Conservation (phyloP, 228 moss, liverwort and hornwort species). For the Sphagnum fallax region DNA sequence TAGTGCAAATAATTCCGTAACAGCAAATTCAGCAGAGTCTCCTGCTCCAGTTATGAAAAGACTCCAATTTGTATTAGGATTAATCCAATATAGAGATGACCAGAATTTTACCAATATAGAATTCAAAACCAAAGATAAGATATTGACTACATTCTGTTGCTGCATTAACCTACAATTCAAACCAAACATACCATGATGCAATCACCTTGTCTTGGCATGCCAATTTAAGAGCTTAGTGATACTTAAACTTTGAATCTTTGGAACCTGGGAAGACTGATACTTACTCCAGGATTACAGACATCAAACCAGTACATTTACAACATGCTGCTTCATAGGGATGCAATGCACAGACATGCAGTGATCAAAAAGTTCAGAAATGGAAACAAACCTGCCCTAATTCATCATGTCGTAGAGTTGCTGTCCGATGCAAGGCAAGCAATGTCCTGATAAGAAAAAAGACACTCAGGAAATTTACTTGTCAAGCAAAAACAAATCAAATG, state of each 20-base stretch:
- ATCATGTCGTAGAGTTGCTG: slow-evolving; percentile 83
- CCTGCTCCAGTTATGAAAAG: slow-evolving; percentile 26
- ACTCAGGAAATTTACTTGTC: background rate
- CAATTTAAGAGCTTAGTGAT: background rate
- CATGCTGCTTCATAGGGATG: too few species aligned
- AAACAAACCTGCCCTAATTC: slow-evolving; percentile 72
- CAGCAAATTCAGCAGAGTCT: slow-evolving; percentile 72
- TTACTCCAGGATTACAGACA: too few species aligned
- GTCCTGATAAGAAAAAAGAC: slow-evolving; percentile 29
- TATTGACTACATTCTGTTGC: background rate
- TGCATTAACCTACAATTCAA: background rate
- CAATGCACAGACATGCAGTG: background rate
- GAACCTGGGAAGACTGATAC: too few species aligned
- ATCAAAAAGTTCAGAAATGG: background rate
- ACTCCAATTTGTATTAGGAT: background rate
- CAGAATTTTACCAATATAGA: background rate
- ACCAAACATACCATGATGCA: background rate
- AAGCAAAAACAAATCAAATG: too few species aligned
- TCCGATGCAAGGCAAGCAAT: slow-evolving; percentile 81
- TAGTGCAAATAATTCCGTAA: slow-evolving; percentile 79
- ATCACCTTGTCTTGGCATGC: background rate
- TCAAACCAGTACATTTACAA: too few species aligned
- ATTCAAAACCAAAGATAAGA: background rate
- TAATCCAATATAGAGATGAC: too few species aligned
- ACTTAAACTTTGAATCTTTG: too few species aligned